Conservation (phyloP, 768 basidiomycete species). For the Termitomyces sp. region DNA sequence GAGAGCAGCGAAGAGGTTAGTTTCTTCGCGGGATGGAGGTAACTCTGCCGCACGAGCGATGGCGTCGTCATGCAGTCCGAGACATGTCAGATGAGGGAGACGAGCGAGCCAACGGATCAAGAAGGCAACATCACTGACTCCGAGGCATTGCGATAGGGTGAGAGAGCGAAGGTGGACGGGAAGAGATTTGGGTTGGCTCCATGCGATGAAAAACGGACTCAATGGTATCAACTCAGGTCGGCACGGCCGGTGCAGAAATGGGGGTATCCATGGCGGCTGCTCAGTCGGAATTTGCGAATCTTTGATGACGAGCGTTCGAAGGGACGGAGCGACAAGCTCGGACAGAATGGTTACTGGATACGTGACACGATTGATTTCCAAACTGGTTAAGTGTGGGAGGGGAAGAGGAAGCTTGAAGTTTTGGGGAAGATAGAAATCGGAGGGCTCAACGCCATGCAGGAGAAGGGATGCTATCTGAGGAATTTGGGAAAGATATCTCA, state of each 20-base stretch:
- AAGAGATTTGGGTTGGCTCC: conserved; percentile 23
- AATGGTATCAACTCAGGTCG: conserved; percentile 2
- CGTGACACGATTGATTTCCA: conserved; percentile 18
- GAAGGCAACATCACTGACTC: conserved; percentile 20
- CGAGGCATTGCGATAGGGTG: conserved; percentile 22
- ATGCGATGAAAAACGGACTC: conserved; percentile 23
- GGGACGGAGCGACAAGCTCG: conserved; percentile 19
- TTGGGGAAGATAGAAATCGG: neutral
- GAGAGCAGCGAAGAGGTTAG: conserved; percentile 20
- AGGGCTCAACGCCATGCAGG: conserved; percentile 14
- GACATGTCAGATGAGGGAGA: conserved; percentile 25
- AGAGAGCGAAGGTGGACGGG: conserved; percentile 26
- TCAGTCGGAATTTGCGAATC: conserved; percentile 1
- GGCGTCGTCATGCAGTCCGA: conserved; percentile 20
- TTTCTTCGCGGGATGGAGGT: conserved; percentile 10
- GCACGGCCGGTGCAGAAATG: neutral
- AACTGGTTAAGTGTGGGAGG: conserved; percentile 19
- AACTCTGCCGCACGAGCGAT: conserved; percentile 11
- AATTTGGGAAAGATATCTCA: conserved; percentile 13
- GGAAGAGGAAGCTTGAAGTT: conserved; percentile 1
- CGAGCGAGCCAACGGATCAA: conserved; percentile 28
- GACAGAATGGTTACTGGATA: conserved; percentile 20
- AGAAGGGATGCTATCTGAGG: conserved; percentile 20
- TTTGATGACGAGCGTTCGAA: conserved; percentile 23
- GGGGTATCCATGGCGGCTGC: neutral